Evolutionary conservation across 208 protist genomes (phyloP).

Genomic region (Leishmania martiniquensis): DNA sequence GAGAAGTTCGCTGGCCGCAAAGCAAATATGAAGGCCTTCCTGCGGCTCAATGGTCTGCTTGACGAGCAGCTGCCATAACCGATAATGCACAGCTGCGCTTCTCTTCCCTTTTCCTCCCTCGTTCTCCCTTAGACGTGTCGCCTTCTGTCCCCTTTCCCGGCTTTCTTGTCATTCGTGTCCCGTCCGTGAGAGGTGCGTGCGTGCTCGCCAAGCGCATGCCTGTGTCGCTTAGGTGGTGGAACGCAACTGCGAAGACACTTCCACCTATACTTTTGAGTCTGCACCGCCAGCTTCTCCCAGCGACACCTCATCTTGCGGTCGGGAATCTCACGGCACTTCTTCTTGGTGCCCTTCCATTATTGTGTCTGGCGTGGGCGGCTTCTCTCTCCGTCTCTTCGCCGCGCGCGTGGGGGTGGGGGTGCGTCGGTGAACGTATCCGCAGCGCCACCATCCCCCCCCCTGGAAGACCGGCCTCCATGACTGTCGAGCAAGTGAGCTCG

Average conservation of each 20-base stretch:
- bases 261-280: not conserved
- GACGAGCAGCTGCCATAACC: not conserved
- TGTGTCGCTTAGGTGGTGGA: not conserved
- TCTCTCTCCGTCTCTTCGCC: not conserved
- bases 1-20: constrained; percentile 38
- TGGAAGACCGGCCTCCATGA: not conserved
- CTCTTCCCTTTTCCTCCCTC: not conserved
- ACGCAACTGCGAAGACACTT: not conserved
- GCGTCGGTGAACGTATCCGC: not conserved
- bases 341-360: not conserved
- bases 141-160: not conserved
- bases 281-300: not conserved
- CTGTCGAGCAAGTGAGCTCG: not conserved
- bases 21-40: constrained; percentile 38
- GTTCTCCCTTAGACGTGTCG: too few species aligned
- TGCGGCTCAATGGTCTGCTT: constrained; percentile 29
- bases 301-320: not conserved
- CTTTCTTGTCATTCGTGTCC: not conserved
- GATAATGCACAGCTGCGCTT: not conserved
- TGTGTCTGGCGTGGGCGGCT: not conserved
- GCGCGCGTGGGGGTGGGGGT: not conserved
- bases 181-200: too few species aligned
- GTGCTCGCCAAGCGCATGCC: not conserved
- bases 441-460: too few species aligned
- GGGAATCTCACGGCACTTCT: not conserved